Base-by-base conservation (phyloP, 2,329 filamentous ascomycete genomes). In the Penicillium sp. region DNA sequence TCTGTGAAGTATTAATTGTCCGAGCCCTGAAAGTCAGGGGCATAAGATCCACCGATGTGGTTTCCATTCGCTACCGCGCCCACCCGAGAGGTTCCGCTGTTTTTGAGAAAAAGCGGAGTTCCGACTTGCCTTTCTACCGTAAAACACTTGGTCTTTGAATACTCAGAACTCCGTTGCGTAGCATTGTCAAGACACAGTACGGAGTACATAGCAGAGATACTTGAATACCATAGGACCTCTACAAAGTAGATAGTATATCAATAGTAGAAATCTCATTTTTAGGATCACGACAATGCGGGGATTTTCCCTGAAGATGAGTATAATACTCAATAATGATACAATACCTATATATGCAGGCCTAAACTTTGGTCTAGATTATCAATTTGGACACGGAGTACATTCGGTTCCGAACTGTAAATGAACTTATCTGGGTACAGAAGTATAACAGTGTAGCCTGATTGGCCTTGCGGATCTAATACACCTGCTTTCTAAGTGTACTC, bases 41-140 rank as follows among this genome's bases (percentile, higher is more conserved):
- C 10, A n/a, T 42, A 1, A 18, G 53, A 53, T 31, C 55, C 58
- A 61, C 60, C 29, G 29, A 44, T 22, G 22, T 42, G 32, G 20
- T 47, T 43, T 29, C 37, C 18, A 61, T 59, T 63, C 53, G 53
- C 60, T 64, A 60, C 61, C 58, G 58, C 53, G 58, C 60, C 57
- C 58, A 55, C 56, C 59, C 61, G 59, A 56, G 35, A 34, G 32
- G 26, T 47, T 61, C 58, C 58, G 60, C 54, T 52, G 37, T 43
- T 22, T 26, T 26, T 26, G 32, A 35, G 26, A 34, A 48, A 54
- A 60, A 63, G 62, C 59, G 61, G 62, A 62, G 61, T 43, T 38
- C 35, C 58, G 52, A 48, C 44, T 59, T 64, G 47, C 53, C 31
- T 31, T 47, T 53, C 54, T 38, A 16, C 43, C 47, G 49, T 14